phyloP scores from a whole-genome alignment of 2,329 filamentous ascomycete genomes.

The Diplodia mutila region DNA sequence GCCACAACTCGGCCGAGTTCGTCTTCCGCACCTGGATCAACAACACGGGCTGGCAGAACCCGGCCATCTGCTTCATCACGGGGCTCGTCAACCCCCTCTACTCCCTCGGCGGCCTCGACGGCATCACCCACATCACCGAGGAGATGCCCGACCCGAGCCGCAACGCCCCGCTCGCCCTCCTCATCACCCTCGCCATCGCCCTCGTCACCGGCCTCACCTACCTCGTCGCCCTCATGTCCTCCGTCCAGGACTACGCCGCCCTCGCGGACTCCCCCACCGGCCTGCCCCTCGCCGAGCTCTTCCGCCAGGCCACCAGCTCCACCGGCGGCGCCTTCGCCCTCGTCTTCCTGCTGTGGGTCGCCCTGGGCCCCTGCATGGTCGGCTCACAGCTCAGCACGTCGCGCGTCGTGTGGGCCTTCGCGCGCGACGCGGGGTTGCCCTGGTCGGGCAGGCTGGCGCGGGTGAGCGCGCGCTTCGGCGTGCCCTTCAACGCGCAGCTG shows the following conservation, averaged over 20 bases:
- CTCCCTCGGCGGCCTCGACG: conserved; percentile 25
- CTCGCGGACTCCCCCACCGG: conserved; percentile 47
- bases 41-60: conserved; percentile 57
- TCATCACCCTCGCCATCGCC: conserved; percentile 54
- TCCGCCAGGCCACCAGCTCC: conserved; percentile 49
- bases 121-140: conserved; percentile 26
- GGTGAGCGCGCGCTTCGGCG: not conserved
- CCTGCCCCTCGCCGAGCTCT: conserved; percentile 53
- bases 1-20: conserved; percentile 52
- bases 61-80: conserved; percentile 29
- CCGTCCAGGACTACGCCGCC: conserved; percentile 52
- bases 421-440: conserved; percentile 42
- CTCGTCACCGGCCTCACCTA: conserved; percentile 57
- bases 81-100: conserved; percentile 26
- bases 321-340: conserved; percentile 49
- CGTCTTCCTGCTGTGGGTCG: conserved; percentile 49
- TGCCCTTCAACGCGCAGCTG: conserved; percentile 28
- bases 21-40: conserved; percentile 59
- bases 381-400: conserved; percentile 42
- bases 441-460: not conserved
- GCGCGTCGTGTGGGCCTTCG: conserved; percentile 50
- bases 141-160: conserved; percentile 36
- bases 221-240: conserved; percentile 57
- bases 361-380: conserved; percentile 49
- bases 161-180: conserved; percentile 44